phyloP scores from a whole-genome alignment of 768 basidiomycete species.

The Coprinellus micaceus region DNA sequence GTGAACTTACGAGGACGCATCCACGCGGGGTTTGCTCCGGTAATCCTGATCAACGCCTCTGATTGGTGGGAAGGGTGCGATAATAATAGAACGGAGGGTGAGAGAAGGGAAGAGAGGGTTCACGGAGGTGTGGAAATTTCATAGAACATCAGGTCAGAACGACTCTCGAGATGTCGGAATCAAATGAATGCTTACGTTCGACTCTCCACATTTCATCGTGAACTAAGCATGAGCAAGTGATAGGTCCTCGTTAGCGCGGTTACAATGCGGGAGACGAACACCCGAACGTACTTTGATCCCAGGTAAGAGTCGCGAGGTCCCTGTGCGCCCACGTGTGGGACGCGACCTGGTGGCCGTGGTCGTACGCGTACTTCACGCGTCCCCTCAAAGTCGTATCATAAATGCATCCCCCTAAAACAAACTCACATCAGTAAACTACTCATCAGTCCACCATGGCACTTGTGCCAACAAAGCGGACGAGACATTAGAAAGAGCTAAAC shows the following conservation, averaged over 20 bases:
- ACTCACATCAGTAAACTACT: background rate
- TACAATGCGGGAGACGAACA: background rate
- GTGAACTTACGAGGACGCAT: constrained; percentile 34
- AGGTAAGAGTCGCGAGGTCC: constrained; percentile 27
- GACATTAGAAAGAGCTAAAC: background rate
- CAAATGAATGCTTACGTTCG: constrained; percentile 25
- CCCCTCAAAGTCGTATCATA: constrained; percentile 24
- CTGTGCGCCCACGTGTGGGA: constrained; percentile 46
- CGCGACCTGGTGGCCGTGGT: constrained; percentile 39
- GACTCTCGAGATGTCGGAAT: background rate
- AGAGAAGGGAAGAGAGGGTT: background rate
- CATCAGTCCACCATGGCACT: background rate
- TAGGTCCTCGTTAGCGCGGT: background rate
- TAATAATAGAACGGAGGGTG: background rate
- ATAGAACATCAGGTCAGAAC: too few relatives aligned
- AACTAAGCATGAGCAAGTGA: constrained; percentile 18
- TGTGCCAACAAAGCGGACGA: too few relatives aligned
- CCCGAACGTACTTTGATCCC: constrained; percentile 27
- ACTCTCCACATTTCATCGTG: constrained; percentile 33
- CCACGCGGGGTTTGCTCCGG: constrained; percentile 34
- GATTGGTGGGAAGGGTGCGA: background rate
- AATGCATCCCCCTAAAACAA: constrained; percentile 31
- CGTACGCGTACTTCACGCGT: constrained; percentile 34
- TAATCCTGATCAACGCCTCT: constrained; percentile 33
- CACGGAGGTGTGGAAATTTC: background rate